These are phyloP conservation scores for Vicia sativa DNA, from an alignment of 306 rosid species.

Conservation along the genomic window DNA sequence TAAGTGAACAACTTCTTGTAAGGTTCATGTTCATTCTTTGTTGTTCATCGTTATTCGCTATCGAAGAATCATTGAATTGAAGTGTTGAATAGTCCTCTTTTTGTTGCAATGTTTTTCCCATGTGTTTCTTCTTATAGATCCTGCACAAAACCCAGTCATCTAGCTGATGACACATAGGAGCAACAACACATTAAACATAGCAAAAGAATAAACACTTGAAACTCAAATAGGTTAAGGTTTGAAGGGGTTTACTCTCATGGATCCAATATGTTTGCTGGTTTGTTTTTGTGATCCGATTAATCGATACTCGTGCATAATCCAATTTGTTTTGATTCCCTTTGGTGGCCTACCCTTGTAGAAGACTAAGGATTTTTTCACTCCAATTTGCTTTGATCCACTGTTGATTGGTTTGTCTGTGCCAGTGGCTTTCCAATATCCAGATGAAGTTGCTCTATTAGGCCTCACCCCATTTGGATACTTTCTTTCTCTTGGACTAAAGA, in stretches of 20 bases:
- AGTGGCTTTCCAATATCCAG: slow-evolving; percentile 92
- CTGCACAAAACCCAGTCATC: slow-evolving; percentile 98
- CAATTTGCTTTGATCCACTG: slow-evolving; percentile 64
- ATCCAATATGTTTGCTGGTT: slow-evolving; percentile 51
- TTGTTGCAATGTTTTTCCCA: slow-evolving; percentile 50
- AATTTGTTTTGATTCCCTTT: slow-evolving; percentile 70
- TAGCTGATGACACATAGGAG: slow-evolving; percentile 54
- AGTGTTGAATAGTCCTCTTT: slow-evolving; percentile 48
- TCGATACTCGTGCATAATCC: slow-evolving; percentile 90
- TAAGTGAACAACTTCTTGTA: slow-evolving; percentile 64
- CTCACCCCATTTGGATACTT: slow-evolving; percentile 87
- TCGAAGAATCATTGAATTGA: slow-evolving; percentile 33
- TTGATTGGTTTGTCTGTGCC: slow-evolving; percentile 84
- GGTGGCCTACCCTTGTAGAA: slow-evolving; percentile 86
- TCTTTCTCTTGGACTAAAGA: slow-evolving; percentile 80
- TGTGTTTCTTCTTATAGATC: slow-evolving; percentile 76
- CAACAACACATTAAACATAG: slow-evolving; percentile 17
- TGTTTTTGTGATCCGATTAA: slow-evolving; percentile 52
- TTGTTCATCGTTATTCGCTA: slow-evolving; percentile 43
- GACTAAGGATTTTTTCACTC: slow-evolving; percentile 81
- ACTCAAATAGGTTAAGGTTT: not conserved
- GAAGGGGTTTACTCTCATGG: slow-evolving; percentile 67
- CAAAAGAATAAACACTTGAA: not conserved
- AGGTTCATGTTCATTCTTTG: slow-evolving; percentile 59
- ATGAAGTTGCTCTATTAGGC: slow-evolving; percentile 77